Evolutionary conservation across 1,284 basidiomycete genomes (phyloP).

Genomic region (Grifola frondosa): DNA sequence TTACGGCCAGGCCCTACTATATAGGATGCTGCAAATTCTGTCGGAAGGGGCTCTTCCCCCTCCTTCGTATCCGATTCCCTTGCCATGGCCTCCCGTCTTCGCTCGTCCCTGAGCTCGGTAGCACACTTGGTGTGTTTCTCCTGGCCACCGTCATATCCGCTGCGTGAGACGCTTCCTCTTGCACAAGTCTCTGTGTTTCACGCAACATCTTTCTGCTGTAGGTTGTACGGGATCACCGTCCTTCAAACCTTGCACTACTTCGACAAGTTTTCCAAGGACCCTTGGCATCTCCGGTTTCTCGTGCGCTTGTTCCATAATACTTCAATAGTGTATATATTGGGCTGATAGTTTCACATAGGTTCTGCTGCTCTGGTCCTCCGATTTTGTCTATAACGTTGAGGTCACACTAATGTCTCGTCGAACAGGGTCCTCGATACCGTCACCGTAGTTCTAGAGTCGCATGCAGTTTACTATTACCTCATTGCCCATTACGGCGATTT

Average conservation of each 20-base stretch:
- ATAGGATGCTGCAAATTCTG: background rate
- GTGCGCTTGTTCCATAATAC: background rate
- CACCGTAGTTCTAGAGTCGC: constrained; percentile 13
- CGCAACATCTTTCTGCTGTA: background rate
- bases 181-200: background rate
- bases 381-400: no score
- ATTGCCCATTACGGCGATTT: constrained; percentile 10
- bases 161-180: constrained; percentile 4
- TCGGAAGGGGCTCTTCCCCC: constrained; percentile 1
- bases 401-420: background rate
- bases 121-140: constrained; percentile 15
- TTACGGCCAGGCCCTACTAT: background rate
- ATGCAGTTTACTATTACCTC: constrained; percentile 13
- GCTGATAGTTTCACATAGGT: constrained; percentile 5
- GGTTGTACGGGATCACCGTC: constrained; percentile 17
- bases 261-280: constrained; percentile 14
- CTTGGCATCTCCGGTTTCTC: constrained; percentile 11
- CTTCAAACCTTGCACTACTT: constrained; percentile 17
- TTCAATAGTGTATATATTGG: background rate
- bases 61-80: background rate
- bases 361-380: constrained; percentile 9
- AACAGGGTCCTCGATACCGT: constrained; percentile 13
- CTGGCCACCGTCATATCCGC: constrained; percentile 13
- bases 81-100: background rate
- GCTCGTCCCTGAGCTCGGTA: constrained; percentile 2